Conservation (phyloP, 2,329 filamentous ascomycete genomes). For the Lojkania enalia region DNA sequence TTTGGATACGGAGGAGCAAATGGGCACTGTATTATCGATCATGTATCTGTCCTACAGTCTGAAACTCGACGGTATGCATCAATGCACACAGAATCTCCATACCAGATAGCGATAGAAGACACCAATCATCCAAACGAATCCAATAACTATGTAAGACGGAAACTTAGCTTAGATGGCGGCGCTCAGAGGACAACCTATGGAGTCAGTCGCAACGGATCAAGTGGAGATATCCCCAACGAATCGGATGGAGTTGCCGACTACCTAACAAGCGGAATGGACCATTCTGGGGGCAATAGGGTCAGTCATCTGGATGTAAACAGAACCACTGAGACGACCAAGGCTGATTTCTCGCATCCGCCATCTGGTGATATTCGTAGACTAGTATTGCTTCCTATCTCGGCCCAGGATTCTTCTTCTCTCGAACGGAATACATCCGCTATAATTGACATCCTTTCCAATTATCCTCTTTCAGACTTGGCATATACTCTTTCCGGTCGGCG, state of each 20-base stretch:
- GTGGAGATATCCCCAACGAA: too few relatives aligned
- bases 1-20: conserved; percentile 20
- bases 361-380: conserved; percentile 5
- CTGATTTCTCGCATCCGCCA: too few relatives aligned
- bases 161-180: too few relatives aligned
- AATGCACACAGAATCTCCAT: too few relatives aligned
- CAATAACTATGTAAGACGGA: background rate
- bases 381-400: conserved; percentile 20
- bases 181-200: too few relatives aligned
- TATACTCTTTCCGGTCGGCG: conserved; percentile 17
- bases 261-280: too few relatives aligned
- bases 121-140: conserved; percentile 2
- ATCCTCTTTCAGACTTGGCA: conserved; percentile 16
- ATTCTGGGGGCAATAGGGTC: too few relatives aligned
- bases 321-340: too few relatives aligned
- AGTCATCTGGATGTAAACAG: too few relatives aligned
- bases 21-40: conserved; percentile 10
- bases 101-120: background rate
- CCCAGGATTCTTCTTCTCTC: conserved; percentile 16
- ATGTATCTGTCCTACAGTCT: conserved; percentile 3
- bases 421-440: conserved; percentile 6
- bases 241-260: too few relatives aligned
- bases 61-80: too few relatives aligned
- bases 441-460: background rate
- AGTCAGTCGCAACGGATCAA: too few relatives aligned